Percentiles rank a stretch among this genome's conserved stretches.
Conservation (phyloP, 768 basidiomycete genomes). For the Russula vinacea region DNA sequence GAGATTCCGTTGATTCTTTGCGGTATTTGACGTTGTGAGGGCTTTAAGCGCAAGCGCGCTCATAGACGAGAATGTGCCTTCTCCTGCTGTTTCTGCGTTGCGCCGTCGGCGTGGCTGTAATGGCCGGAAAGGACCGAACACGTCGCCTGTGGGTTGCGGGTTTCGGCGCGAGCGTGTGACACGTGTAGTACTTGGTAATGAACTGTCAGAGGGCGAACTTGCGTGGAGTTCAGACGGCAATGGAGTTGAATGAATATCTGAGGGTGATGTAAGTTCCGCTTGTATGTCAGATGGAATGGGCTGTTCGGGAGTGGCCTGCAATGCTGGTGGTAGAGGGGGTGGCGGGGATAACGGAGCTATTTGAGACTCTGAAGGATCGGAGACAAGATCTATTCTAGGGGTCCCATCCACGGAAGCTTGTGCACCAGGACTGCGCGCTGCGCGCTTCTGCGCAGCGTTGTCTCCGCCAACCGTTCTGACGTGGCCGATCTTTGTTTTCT, state of each 20-base stretch:
- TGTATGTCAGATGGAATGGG: background rate
- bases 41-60: slow-evolving; percentile 64
- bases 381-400: background rate
- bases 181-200: background rate
- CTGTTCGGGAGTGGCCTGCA: background rate
- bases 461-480: slow-evolving; percentile 20
- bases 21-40: slow-evolving; percentile 70
- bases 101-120: slow-evolving; percentile 14
- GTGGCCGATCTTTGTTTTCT: slow-evolving; percentile 15
- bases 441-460: background rate
- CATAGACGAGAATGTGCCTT: slow-evolving; percentile 59
- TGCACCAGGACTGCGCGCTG: background rate
- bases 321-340: background rate
- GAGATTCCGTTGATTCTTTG: slow-evolving; percentile 62
- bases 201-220: too few species aligned
- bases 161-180: slow-evolving; percentile 23
- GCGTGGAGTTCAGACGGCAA: slow-evolving; percentile 1
- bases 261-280: background rate
- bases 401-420: slow-evolving; percentile 3
- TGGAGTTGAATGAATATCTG: background rate
- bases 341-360: background rate
- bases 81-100: slow-evolving; percentile 23
- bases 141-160: slow-evolving; percentile 38
- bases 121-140: slow-evolving; percentile 36
- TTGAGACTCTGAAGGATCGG: slow-evolving; percentile 9